Evolutionary conservation across 2,329 filamentous ascomycete genomes (phyloP).

Genomic region (Triangularia verruculosa): DNA sequence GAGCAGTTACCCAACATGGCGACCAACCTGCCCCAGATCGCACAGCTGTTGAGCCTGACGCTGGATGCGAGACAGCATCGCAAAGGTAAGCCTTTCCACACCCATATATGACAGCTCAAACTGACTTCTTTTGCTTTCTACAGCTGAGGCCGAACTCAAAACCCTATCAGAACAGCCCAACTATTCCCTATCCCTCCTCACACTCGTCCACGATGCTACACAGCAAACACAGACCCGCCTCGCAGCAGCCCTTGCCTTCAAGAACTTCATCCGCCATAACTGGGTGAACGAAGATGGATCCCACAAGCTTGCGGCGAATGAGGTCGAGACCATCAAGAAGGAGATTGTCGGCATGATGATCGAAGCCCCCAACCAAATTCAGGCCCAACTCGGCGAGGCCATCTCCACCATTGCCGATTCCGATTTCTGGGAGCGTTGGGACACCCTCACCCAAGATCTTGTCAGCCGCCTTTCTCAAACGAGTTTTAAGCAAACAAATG

Average conservation of each 20-base stretch:
- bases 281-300: constrained; percentile 86
- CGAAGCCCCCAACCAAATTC: constrained; percentile 78
- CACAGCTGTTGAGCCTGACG: constrained; percentile 84
- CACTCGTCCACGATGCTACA: constrained; percentile 76
- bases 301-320: constrained; percentile 79
- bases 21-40: constrained; percentile 59
- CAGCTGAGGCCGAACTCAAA: constrained; percentile 80
- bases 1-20: constrained; percentile 44
- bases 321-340: constrained; percentile 87
- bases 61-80: constrained; percentile 84
- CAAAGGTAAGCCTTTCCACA: constrained; percentile 60
- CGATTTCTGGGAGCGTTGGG: constrained; percentile 94
- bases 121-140: constrained; percentile 3
- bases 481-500: constrained; percentile 83
- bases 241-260: constrained; percentile 89
- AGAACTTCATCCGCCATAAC: constrained; percentile 94
- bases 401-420: constrained; percentile 97
- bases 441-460: constrained; percentile 92
- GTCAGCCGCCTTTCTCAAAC: constrained; percentile 80
- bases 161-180: constrained; percentile 77
- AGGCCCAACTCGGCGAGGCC: constrained; percentile 91
- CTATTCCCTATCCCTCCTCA: constrained; percentile 84
- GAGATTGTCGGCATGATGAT: constrained; percentile 98
- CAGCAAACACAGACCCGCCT: constrained; percentile 77
- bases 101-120: not conserved